Evolutionary conservation across 163 green algal species (phyloP).

Genomic region (Scenedesmus sp.): DNA sequence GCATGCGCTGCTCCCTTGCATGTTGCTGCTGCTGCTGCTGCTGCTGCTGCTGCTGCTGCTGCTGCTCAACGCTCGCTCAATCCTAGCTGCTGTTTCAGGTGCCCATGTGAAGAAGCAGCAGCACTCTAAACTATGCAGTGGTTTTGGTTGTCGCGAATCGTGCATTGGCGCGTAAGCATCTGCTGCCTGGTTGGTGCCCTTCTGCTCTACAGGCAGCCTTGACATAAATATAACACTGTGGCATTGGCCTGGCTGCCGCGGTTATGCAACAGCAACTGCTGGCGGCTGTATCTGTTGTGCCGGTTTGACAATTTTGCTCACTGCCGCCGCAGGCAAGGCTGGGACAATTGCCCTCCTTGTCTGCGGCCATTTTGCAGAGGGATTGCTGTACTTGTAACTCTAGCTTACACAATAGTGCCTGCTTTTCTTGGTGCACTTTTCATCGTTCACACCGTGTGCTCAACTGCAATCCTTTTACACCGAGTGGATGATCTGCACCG

Average conservation of each 20-base stretch:
- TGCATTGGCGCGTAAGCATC: background rate
- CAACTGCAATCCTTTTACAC: background rate
- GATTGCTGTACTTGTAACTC: background rate
- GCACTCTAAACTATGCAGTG: too few relatives aligned
- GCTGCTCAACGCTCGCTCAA: background rate
- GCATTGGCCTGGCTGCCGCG: background rate
- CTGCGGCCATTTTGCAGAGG: background rate
- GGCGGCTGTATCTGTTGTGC: background rate
- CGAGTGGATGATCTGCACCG: too few relatives aligned
- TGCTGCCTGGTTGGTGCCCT: background rate
- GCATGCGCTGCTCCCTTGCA: background rate
- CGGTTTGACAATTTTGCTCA: background rate
- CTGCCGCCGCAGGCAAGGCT: background rate
- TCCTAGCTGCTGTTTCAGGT: background rate
- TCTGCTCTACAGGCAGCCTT: background rate
- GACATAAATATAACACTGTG: background rate
- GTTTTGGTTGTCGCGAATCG: background rate
- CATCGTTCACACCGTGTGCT: background rate
- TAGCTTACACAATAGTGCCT: background rate
- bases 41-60: background rate
- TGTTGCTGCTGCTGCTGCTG: background rate
- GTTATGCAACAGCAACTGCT: slow-evolving; percentile 10
- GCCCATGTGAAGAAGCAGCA: background rate
- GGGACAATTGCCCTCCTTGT: background rate
- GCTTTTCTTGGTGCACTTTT: too few relatives aligned